phyloP scores from a whole-genome alignment of 2,329 filamentous ascomycete genomes.

The Colletotrichum chlorophyti region DNA sequence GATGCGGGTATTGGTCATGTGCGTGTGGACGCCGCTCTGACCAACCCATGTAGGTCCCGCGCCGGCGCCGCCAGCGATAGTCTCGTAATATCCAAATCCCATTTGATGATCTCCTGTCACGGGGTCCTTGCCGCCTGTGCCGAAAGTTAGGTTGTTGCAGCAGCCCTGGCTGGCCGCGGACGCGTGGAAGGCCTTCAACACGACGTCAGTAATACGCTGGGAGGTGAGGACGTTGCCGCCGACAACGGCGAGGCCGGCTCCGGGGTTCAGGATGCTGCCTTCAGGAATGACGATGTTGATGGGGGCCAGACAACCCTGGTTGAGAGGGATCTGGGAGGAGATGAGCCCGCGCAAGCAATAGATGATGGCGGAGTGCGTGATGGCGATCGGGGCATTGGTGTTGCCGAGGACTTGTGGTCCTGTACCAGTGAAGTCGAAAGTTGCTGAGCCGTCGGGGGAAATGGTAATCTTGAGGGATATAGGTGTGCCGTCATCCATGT shows the following conservation, averaged over 20 bases:
- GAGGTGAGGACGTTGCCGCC: constrained; percentile 83
- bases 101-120: constrained; percentile 55
- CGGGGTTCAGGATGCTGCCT: constrained; percentile 76
- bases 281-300: constrained; percentile 78
- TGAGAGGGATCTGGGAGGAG: constrained; percentile 81
- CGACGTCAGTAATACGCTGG: constrained; percentile 83
- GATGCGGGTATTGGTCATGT: constrained; percentile 88
- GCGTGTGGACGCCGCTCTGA: constrained; percentile 77
- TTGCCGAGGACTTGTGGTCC: constrained; percentile 57
- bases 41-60: constrained; percentile 78
- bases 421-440: constrained; percentile 58
- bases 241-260: constrained; percentile 79
- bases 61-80: constrained; percentile 79
- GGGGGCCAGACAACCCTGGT: constrained; percentile 83
- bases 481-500: constrained; percentile 69
- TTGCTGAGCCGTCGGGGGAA: constrained; percentile 71
- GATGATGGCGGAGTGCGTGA: constrained; percentile 40
- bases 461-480: constrained; percentile 51
- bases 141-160: constrained; percentile 86
- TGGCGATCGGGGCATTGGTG: constrained; percentile 39
- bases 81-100: constrained; percentile 89
- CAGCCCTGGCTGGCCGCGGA: constrained; percentile 82
- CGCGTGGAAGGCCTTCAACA: constrained; percentile 80
- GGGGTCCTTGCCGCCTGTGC: constrained; percentile 73
- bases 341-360: constrained; percentile 85